Percentiles rank a stretch among this genome's conserved stretches.
These are phyloP conservation scores for Sinapis alba DNA, from an alignment of 441 rosid species.

Conservation along the genomic window DNA sequence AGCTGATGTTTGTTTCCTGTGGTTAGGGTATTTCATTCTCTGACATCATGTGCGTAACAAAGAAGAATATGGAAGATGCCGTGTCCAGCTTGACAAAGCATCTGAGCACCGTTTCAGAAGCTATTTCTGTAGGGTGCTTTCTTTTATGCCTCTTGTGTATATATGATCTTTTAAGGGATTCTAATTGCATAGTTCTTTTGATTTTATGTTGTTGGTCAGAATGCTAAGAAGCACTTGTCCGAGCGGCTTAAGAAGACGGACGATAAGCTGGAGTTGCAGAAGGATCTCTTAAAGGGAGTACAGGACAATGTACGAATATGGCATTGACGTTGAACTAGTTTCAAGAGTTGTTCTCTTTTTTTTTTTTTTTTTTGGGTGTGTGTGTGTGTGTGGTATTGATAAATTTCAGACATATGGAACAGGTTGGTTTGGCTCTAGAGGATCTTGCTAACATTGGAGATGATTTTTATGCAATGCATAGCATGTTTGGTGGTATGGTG, in stretches of 20 bases:
- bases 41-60: slow-evolving; percentile 89
- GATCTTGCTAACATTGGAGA: slow-evolving; percentile 65
- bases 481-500: slow-evolving; percentile 74
- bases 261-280: slow-evolving; percentile 83
- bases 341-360: background rate
- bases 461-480: slow-evolving; percentile 67
- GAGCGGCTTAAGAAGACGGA: slow-evolving; percentile 77
- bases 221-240: slow-evolving; percentile 82
- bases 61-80: slow-evolving; percentile 72
- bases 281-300: slow-evolving; percentile 73
- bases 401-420: slow-evolving; percentile 33
- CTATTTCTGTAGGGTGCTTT: slow-evolving; percentile 69
- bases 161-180: background rate
- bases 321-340: background rate
- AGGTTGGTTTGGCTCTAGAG: slow-evolving; percentile 71
- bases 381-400: slow-evolving; percentile 18
- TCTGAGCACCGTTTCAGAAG: slow-evolving; percentile 76
- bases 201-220: slow-evolving; percentile 48
- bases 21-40: slow-evolving; percentile 78
- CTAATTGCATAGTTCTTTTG: slow-evolving; percentile 4
- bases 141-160: slow-evolving; percentile 7
- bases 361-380: too few species aligned
- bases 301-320: slow-evolving; percentile 62
- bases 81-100: slow-evolving; percentile 80
- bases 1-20: slow-evolving; percentile 5